These are phyloP conservation scores for Pulveroboletus ravenelii DNA, from an alignment of 768 basidiomycete genomes.

Conservation along the genomic window DNA sequence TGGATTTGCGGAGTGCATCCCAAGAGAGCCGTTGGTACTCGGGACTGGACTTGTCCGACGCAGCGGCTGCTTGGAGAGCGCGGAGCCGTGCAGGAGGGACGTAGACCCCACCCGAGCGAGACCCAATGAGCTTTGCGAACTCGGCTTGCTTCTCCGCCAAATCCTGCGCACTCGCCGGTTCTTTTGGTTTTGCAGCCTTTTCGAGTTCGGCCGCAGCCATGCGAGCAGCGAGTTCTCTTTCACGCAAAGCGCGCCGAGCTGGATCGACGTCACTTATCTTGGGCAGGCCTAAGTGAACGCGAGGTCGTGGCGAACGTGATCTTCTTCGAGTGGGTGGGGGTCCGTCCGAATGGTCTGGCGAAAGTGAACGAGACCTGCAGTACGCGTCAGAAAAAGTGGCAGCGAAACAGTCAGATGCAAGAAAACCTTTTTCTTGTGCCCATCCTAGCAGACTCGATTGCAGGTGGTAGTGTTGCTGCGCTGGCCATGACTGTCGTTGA, in stretches of 20 bases:
- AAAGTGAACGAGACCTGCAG: conserved; percentile 47
- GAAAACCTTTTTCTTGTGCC: conserved; percentile 46
- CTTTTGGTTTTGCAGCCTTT: conserved; percentile 49
- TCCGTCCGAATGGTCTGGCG: conserved; percentile 31
- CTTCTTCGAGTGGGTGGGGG: conserved; percentile 42
- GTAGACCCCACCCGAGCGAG: conserved; percentile 91
- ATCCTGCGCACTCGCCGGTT: conserved; percentile 41
- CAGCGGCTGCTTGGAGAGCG: conserved; percentile 81
- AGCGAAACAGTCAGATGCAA: background rate
- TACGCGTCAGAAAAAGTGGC: background rate
- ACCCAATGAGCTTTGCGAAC: conserved; percentile 78
- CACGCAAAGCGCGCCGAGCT: conserved; percentile 67
- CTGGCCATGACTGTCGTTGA: conserved; percentile 36
- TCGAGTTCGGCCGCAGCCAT: conserved; percentile 67
- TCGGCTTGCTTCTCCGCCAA: conserved; percentile 73
- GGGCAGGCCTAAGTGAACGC: conserved; percentile 37
- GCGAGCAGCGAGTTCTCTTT: conserved; percentile 71
- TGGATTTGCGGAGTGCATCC: conserved; percentile 96
- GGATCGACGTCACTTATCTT: conserved; percentile 73
- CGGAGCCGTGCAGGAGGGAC: conserved; percentile 92
- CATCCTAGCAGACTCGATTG: conserved; percentile 23
- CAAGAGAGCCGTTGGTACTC: conserved; percentile 96
- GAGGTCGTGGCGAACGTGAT: conserved; percentile 35
- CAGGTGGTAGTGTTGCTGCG: conserved; percentile 9
- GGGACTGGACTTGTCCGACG: conserved; percentile 72